Base-by-base conservation (phyloP, 176 grass and related monocot species). In the Oryza nivara region DNA sequence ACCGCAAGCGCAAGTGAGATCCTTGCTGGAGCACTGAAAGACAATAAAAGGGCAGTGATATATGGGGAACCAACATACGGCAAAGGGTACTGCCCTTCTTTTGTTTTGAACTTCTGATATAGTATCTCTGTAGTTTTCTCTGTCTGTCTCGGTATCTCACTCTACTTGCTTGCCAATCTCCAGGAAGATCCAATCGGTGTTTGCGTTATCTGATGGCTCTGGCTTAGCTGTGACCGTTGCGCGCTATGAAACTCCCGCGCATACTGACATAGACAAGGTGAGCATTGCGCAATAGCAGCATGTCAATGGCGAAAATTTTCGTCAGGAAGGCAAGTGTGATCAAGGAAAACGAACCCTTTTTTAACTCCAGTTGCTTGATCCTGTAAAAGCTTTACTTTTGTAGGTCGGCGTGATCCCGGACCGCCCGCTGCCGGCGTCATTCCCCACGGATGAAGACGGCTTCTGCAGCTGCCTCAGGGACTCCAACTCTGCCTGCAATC, bases 1-100 rank as follows among this genome's bases (percentile, higher is more conserved):
- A 99, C 96, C 12, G 96, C 96, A 11, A 96, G 96, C 32, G 96
- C 96, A 85, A 96, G 96, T 81, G 91, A 99, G 75, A 99, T 96
- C 85, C 92, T 99, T 80, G 96, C 96, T 7, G 96, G 91, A 45
- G 96, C 96, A 66, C 78, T 99, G 47, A 96, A 99, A 83, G 96
- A 98, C 67, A 98, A 98, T 23, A 98, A 94, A 78, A 90, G 93
- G 86, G 91, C 96, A 49, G 89, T 98, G 2, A 20, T 98, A 30
- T 98, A 92, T 80, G 96, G 96, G 54, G 96, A 98, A 80, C 91
- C 96, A 70, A 98, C 96, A 66, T 95, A 89, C 65, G 96, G 93
- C 67, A 98, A 98, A 92, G 96, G 96, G 96, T 98, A 85, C 51
- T 72, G 70, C 4, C 30, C 30, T 32, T 32, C 30, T 32, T 32